A percentile compares a stretch with the other conserved stretches of the same genome.
These are phyloP conservation scores for Boletales sp. DNA, from an alignment of 768 basidiomycete genomes.

Conservation along the genomic window DNA sequence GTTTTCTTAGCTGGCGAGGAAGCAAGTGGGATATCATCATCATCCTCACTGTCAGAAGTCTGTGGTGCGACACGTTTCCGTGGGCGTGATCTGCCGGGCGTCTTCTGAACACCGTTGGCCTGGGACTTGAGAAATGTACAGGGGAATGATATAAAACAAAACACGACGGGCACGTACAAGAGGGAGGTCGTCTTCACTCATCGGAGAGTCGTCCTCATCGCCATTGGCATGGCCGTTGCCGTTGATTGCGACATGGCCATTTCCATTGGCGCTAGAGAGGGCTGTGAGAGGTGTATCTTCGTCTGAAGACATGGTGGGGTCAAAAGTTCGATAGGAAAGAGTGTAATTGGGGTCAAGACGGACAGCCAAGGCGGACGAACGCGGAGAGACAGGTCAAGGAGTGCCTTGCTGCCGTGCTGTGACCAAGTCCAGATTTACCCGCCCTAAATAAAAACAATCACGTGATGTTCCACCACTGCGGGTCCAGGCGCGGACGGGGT, in stretches of 20 bases:
- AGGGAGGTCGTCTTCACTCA: conserved; percentile 73
- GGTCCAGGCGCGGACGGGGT: conserved; percentile 3
- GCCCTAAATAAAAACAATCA: conserved; percentile 47
- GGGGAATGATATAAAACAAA: conserved; percentile 9
- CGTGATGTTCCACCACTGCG: conserved; percentile 18
- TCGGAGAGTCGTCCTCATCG: conserved; percentile 40
- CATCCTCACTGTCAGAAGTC: conserved; percentile 59
- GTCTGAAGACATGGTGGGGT: conserved; percentile 53
- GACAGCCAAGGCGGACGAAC: conserved; percentile 20
- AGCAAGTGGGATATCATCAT: conserved; percentile 66
- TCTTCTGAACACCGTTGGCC: conserved; percentile 42
- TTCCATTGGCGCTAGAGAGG: conserved; percentile 38
- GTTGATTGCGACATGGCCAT: conserved; percentile 43
- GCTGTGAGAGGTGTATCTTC: conserved; percentile 51
- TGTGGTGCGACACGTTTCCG: conserved; percentile 56
- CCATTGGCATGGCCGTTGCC: conserved; percentile 38
- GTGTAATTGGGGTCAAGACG: not conserved
- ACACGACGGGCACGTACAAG: conserved; percentile 46
- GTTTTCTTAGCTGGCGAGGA: conserved; percentile 63
- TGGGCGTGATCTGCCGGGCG: conserved; percentile 26
- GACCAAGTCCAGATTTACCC: conserved; percentile 44
- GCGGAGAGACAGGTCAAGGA: conserved; percentile 30
- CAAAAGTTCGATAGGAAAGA: conserved; percentile 3
- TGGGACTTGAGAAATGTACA: conserved; percentile 48
- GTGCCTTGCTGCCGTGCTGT: conserved; percentile 16